Evolutionary conservation across 371 early-diverging fungal genomes (phyloP).

Genomic region (Circinella minor): DNA sequence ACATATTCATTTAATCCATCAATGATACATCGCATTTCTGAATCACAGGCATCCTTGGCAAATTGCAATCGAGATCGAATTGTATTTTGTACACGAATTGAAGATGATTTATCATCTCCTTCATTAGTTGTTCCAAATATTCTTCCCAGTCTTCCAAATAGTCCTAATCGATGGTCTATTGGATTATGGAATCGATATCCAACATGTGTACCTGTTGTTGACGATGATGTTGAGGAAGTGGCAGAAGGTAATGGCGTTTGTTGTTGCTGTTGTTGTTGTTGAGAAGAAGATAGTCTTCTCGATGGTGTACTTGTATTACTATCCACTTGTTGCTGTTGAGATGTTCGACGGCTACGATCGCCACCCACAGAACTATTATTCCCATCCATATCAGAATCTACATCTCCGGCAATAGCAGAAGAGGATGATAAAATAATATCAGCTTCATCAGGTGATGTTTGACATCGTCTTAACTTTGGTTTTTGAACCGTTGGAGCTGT

Average conservation of each 20-base stretch:
- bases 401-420: neutral
- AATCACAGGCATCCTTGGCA: slow-evolving; percentile 53
- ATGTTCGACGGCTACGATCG: slow-evolving; percentile 1
- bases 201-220: slow-evolving; percentile 5
- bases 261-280: neutral
- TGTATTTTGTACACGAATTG: slow-evolving; percentile 28
- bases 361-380: neutral
- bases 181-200: slow-evolving; percentile 28
- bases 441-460: slow-evolving; percentile 12
- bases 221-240: neutral
- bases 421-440: neutral
- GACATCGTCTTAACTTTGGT: slow-evolving; percentile 19
- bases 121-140: slow-evolving; percentile 19
- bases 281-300: neutral
- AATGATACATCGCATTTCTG: slow-evolving; percentile 67
- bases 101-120: slow-evolving; percentile 17
- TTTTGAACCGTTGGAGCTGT: slow-evolving; percentile 9
- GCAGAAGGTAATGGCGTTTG: neutral
- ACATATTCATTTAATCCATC: slow-evolving; percentile 75
- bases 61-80: slow-evolving; percentile 42
- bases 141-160: slow-evolving; percentile 26
- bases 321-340: neutral
- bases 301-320: neutral
- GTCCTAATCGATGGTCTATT: slow-evolving; percentile 16
- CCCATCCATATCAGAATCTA: neutral